A percentile compares a stretch with the other conserved stretches of the same genome.
phyloP scores from a whole-genome alignment of 495 filamentous ascomycete genomes.

The Penicillium crystallinum region DNA sequence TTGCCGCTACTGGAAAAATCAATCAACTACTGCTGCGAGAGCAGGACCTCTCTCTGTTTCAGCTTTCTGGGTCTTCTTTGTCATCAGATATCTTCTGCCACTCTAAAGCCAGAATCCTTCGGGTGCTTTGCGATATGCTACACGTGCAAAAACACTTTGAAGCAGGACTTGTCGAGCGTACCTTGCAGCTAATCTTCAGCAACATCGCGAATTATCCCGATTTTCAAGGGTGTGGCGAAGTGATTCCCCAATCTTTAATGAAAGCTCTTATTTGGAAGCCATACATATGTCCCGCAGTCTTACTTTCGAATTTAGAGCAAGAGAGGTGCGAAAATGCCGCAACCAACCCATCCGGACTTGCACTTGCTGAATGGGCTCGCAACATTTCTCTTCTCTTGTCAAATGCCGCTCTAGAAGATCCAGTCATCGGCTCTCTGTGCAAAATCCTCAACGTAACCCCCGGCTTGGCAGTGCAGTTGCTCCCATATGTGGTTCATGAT shows the following conservation, averaged over 20 bases:
- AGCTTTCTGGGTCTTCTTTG: background rate
- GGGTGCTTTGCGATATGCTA: conserved; percentile 62
- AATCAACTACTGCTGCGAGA: conserved; percentile 37
- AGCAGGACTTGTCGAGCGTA: conserved; percentile 71
- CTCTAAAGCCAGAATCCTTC: conserved; percentile 53
- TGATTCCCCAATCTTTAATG: conserved; percentile 36
- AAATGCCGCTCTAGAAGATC: conserved; percentile 52
- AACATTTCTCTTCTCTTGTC: conserved; percentile 57
- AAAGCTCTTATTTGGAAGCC: conserved; percentile 42
- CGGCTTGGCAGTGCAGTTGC: conserved; percentile 61
- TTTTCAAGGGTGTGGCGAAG: conserved; percentile 43
- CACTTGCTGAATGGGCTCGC: conserved; percentile 56
- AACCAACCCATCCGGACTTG: conserved; percentile 12
- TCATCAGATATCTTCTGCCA: conserved; percentile 13
- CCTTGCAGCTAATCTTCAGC: conserved; percentile 65
- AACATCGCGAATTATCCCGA: conserved; percentile 44
- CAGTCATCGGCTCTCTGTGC: conserved; percentile 60
- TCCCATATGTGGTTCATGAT: conserved; percentile 79
- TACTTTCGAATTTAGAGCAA: conserved; percentile 12
- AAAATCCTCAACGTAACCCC: conserved; percentile 56
- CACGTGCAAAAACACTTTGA: conserved; percentile 55
- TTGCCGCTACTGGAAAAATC: conserved; percentile 66
- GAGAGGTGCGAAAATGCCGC: conserved; percentile 7
- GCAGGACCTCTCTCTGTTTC: conserved; percentile 30
- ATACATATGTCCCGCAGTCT: conserved; percentile 33